Conservation (phyloP, 768 basidiomycete genomes). For the Macrocybe gigantea region DNA sequence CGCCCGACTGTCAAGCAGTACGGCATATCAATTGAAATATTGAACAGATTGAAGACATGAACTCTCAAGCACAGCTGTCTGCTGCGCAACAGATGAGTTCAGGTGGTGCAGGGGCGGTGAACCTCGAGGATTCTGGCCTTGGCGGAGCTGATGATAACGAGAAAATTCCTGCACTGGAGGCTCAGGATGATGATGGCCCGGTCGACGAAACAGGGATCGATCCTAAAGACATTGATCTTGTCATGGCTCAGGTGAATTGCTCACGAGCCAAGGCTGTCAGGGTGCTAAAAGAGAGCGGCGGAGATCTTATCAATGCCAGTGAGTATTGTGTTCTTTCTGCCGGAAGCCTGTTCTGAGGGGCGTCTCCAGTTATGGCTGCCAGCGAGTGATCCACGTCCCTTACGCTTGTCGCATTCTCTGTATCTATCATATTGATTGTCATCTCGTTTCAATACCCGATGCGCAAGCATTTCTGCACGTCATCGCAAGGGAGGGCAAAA, state of each 20-base stretch:
- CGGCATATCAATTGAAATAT: neutral
- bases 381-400: slow-evolving; percentile 58
- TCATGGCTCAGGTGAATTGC: slow-evolving; percentile 83
- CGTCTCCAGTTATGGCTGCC: slow-evolving; percentile 76
- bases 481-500: slow-evolving; percentile 14
- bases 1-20: neutral
- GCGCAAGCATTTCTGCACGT: slow-evolving; percentile 16
- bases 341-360: slow-evolving; percentile 1
- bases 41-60: slow-evolving; percentile 79
- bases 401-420: too few relatives aligned
- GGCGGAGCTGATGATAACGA: slow-evolving; percentile 67
- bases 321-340: slow-evolving; percentile 29
- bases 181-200: slow-evolving; percentile 73
- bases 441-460: slow-evolving; percentile 24
- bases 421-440: slow-evolving; percentile 4
- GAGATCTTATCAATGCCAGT: slow-evolving; percentile 97
- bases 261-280: slow-evolving; percentile 89
- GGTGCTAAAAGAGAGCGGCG: slow-evolving; percentile 85
- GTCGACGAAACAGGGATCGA: slow-evolving; percentile 88
- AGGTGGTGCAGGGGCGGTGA: slow-evolving; percentile 39
- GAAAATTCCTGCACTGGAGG: slow-evolving; percentile 81
- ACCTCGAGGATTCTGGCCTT: slow-evolving; percentile 44
- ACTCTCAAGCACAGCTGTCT: slow-evolving; percentile 67
- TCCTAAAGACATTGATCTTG: slow-evolving; percentile 91
- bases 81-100: slow-evolving; percentile 76